Evolutionary conservation across 2,329 filamentous ascomycete species (phyloP), one percentile per base, ranked within the genome.

Genomic region (Monosporascus sp.): DNA sequence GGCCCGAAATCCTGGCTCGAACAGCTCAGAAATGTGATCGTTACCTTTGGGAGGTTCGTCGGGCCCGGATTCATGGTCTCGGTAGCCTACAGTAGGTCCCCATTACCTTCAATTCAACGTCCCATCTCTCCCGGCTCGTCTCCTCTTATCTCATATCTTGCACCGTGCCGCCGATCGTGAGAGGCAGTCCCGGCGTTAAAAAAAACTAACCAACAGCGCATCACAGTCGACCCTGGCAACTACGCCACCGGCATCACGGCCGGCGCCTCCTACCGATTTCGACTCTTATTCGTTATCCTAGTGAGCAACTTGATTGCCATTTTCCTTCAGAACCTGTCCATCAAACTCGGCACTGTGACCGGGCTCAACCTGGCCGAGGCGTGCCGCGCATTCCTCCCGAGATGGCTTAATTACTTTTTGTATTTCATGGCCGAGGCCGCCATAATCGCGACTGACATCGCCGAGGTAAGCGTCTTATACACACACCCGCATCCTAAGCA

Each of bases 221-320:
- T 20, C 25, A 5, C 48, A 79, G 76, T 82, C 58, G 80, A 83
- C 56, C 80, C 77, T 49, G 83, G 83, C 54, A 89, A 89, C 67
- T 89, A 89, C 64, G 77, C 85, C 1, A 89, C 86, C 20, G 85
- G 85, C 65, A 81, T 88, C 47, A 80, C 83, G 7, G 85, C 85
- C 46, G 86, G 86, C 50, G 82, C 86, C 5, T 76, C 78, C 1
- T 88, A 84, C 66, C 78, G 77, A 52, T 89, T 84, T 71, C 76
- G 74, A 41, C 75, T 89, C 36, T 76, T 89, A 3, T 89, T 88
- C 70, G 75, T 89, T 59, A 79, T 89, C 44, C 73, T 89, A 9
- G 73, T 88, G 61, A 83, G 82, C 67, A 89, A 89, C 65, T 61
- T 88, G 49, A 85, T 89, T 62, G 86, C 86, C 59, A 87, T 89